These are phyloP conservation scores for Rhizopogon salebrosus DNA, from an alignment of 768 basidiomycete species.

Conservation along the genomic window DNA sequence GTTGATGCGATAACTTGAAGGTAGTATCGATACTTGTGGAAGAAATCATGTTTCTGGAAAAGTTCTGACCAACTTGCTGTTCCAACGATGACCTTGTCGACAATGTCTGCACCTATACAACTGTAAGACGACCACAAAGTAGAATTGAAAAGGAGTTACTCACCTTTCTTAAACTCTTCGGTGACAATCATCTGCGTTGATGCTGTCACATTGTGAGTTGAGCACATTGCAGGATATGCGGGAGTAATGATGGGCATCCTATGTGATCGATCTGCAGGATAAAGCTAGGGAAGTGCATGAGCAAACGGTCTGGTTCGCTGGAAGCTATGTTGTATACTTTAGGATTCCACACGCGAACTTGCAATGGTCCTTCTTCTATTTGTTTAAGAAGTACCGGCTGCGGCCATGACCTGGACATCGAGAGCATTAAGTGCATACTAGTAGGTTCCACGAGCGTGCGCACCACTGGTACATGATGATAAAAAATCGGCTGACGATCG, in stretches of 20 bases:
- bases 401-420: slow-evolving; percentile 82
- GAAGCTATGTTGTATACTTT: slow-evolving; percentile 44
- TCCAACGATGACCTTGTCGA: slow-evolving; percentile 85
- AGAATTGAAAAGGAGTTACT: neutral
- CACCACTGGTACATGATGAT: slow-evolving; percentile 98
- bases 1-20: slow-evolving; percentile 94
- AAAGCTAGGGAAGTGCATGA: slow-evolving; percentile 49
- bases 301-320: neutral
- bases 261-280: slow-evolving; percentile 89
- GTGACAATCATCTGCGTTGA: slow-evolving; percentile 97
- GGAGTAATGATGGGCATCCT: slow-evolving; percentile 99
- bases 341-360: slow-evolving; percentile 97
- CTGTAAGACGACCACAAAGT: slow-evolving; percentile 8
- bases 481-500: slow-evolving; percentile 96
- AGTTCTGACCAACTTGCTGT: slow-evolving; percentile 86
- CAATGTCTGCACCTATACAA: slow-evolving; percentile 79
- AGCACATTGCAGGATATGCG: slow-evolving; percentile 98
- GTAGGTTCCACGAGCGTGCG: slow-evolving; percentile 18
- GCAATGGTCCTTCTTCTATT: slow-evolving; percentile 91
- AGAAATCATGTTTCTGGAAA: slow-evolving; percentile 96
- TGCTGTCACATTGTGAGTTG: slow-evolving; percentile 95
- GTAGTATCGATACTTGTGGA: slow-evolving; percentile 94
- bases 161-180: slow-evolving; percentile 91
- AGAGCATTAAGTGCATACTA: slow-evolving; percentile 3
- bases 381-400: slow-evolving; percentile 96